phyloP scores from a whole-genome alignment of 441 rosid genomes.

The Corymbia calophylla region DNA sequence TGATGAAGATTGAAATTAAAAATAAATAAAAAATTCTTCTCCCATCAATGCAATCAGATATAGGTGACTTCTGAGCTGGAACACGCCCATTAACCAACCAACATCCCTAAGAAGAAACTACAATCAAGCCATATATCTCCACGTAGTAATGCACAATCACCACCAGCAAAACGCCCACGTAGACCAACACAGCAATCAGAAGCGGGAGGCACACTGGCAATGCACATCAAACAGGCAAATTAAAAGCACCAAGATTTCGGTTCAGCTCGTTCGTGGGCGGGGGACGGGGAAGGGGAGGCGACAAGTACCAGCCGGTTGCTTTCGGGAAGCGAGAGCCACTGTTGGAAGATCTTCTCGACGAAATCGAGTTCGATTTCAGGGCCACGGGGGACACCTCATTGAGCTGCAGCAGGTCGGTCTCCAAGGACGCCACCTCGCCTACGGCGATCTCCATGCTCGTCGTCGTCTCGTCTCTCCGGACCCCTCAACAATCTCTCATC shows the following conservation, averaged over 20 bases:
- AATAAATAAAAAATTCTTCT: background rate
- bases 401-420: conserved; percentile 22
- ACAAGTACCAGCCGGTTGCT: conserved; percentile 13
- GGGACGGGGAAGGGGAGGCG: background rate
- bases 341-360: conserved; percentile 19
- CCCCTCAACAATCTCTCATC: background rate
- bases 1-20: background rate
- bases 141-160: background rate
- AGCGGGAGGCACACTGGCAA: background rate
- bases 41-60: background rate
- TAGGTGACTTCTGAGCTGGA: background rate
- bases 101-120: background rate
- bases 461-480: background rate
- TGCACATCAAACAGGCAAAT: background rate
- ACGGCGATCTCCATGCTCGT: background rate
- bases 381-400: conserved; percentile 17
- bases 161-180: background rate
- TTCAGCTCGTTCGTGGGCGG: background rate
- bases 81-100: background rate
- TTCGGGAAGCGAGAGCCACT: conserved; percentile 27
- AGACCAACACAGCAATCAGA: background rate
- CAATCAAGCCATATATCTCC: background rate
- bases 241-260: background rate
- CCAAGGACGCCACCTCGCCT: background rate
- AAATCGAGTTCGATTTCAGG: conserved; percentile 14